Conservation (phyloP, 495 filamentous ascomycete genomes). For the Collariella sp. region DNA sequence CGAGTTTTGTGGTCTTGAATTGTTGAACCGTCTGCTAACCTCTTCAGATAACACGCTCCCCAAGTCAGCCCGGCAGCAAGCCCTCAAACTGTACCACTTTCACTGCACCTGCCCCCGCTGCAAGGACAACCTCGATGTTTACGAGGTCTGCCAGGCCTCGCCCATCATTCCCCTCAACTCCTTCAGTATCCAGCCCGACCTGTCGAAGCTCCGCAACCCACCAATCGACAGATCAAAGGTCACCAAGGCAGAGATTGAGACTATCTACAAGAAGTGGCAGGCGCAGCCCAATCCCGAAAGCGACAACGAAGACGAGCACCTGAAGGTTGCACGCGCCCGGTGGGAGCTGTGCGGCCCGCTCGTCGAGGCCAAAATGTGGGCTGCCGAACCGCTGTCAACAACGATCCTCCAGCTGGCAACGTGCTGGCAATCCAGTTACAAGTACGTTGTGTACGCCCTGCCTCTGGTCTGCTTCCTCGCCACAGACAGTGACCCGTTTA, state of each 20-base stretch:
- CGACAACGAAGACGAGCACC: slow-evolving; percentile 5
- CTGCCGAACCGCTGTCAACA: slow-evolving; percentile 31
- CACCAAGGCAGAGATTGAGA: slow-evolving; percentile 14
- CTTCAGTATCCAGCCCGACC: slow-evolving; percentile 23
- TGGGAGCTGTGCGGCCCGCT: slow-evolving; percentile 34
- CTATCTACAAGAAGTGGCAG: slow-evolving; percentile 20
- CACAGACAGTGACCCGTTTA: slow-evolving; percentile 30
- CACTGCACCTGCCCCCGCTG: slow-evolving; percentile 36
- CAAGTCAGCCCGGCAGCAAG: slow-evolving; percentile 24
- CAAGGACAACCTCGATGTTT: slow-evolving; percentile 35
- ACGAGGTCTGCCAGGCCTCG: slow-evolving; percentile 33
- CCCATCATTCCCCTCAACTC: slow-evolving; percentile 32
- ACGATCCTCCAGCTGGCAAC: slow-evolving; percentile 21
- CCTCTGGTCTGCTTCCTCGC: slow-evolving; percentile 32
- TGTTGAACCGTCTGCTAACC: slow-evolving; percentile 1
- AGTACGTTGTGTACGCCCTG: slow-evolving; percentile 26
- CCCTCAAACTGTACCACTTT: slow-evolving; percentile 36
- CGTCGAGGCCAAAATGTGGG: slow-evolving; percentile 30
- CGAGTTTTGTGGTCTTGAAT: not conserved
- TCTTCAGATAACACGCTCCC: slow-evolving; percentile 29
- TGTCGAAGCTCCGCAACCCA: slow-evolving; percentile 15
- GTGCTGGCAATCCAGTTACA: slow-evolving; percentile 19
- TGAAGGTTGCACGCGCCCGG: slow-evolving; percentile 12
- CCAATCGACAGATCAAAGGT: slow-evolving; percentile 19
- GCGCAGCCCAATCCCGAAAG: not conserved